A percentile compares a stretch with the other conserved stretches of the same genome.
Conservation (phyloP, 306 rosid genomes). For the Albizia julibrissin region DNA sequence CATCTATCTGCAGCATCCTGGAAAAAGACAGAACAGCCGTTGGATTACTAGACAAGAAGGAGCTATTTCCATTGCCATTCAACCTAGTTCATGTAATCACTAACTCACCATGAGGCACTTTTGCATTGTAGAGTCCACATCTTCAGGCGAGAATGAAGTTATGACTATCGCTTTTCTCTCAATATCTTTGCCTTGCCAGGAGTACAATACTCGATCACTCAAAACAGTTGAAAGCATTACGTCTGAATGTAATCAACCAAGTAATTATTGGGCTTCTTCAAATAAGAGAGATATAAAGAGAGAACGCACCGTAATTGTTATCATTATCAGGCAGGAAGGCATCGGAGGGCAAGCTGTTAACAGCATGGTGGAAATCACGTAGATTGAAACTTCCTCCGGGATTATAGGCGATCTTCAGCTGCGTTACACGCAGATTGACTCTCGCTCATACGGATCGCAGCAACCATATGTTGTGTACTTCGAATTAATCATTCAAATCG, state of each 20-base stretch:
- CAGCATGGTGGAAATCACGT: conserved; percentile 71
- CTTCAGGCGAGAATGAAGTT: conserved; percentile 59
- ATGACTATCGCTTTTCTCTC: conserved; percentile 65
- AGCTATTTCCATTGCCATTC: neutral
- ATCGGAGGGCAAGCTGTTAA: conserved; percentile 57
- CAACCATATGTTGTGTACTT: conserved; percentile 31
- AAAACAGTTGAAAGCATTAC: conserved; percentile 61
- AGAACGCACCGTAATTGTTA: conserved; percentile 40
- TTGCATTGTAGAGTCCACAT: conserved; percentile 52
- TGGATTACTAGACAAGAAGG: conserved; percentile 8
- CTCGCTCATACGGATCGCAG: conserved; percentile 19
- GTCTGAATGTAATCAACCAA: conserved; percentile 43
- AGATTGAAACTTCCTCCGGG: conserved; percentile 60
- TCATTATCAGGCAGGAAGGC: conserved; percentile 49
- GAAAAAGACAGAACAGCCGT: neutral
- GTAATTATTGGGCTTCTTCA: conserved; percentile 24
- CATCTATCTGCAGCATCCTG: conserved; percentile 75
- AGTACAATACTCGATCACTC: conserved; percentile 64
- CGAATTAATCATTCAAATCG: conserved; percentile 5
- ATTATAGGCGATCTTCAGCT: conserved; percentile 65
- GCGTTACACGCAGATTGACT: conserved; percentile 36
- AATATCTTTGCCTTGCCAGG: conserved; percentile 76
- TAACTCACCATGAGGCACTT: conserved; percentile 58
- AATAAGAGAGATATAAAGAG: conserved; percentile 1
- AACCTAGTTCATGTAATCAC: conserved; percentile 7